phyloP scores from a whole-genome alignment of 1,284 basidiomycete genomes.

The Malassezia obtusa region DNA sequence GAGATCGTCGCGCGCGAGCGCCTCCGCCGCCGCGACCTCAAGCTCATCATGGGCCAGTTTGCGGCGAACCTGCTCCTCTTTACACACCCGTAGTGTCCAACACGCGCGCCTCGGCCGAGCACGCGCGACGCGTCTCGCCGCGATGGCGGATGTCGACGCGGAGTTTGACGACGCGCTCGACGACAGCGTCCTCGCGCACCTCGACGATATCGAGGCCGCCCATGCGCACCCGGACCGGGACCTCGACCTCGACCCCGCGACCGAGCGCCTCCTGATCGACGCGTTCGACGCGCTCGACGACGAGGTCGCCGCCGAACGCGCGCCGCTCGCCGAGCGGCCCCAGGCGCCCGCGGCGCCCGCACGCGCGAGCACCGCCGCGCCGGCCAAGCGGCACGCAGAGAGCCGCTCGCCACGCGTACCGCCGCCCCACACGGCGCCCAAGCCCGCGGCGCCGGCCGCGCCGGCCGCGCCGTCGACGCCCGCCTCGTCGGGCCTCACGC shows the following conservation, averaged over 20 bases:
- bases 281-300: slow-evolving; percentile 26
- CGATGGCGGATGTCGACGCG: slow-evolving; percentile 12
- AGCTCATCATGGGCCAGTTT: slow-evolving; percentile 23
- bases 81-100: slow-evolving; percentile 30
- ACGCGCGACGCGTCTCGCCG: slow-evolving; percentile 5
- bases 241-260: slow-evolving; percentile 5
- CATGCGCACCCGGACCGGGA: not conserved
- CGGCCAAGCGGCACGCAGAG: no score
- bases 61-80: slow-evolving; percentile 31
- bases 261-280: slow-evolving; percentile 1
- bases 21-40: slow-evolving; percentile 26
- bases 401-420: no score
- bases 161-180: slow-evolving; percentile 22
- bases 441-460: not conserved
- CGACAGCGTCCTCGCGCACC: not conserved
- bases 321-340: not conserved
- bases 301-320: slow-evolving; percentile 6
- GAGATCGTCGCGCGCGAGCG: slow-evolving; percentile 36
- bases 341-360: not conserved
- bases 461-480: not conserved
- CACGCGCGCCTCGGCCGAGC: slow-evolving; percentile 14
- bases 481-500: slow-evolving; percentile 6
- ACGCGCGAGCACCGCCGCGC: no score
- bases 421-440: no score
- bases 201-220: not conserved